A percentile compares a stretch with the other conserved stretches of the same genome.
These are phyloP conservation scores for Hyaloperonospora brassicae DNA, from an alignment of 352 stramenopile species.

Conservation along the genomic window DNA sequence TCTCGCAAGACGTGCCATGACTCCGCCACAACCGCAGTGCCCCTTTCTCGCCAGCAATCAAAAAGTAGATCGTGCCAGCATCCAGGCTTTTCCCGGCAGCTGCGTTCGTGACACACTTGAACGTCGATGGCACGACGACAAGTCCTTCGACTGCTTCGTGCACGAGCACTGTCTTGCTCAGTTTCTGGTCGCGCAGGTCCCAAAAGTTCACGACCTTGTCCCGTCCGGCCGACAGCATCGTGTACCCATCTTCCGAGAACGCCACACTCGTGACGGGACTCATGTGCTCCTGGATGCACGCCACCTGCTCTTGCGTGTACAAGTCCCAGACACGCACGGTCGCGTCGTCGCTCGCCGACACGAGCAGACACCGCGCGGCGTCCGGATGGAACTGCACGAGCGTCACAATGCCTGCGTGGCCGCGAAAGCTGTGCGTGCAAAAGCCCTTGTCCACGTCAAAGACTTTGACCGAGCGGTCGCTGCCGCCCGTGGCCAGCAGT, in stretches of 20 bases:
- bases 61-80: slow-evolving; percentile 78
- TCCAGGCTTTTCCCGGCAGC: slow-evolving; percentile 25
- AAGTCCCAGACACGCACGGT: slow-evolving; percentile 82
- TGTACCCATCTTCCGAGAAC: slow-evolving; percentile 85
- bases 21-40: slow-evolving; percentile 73
- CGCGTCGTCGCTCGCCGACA: slow-evolving; percentile 70
- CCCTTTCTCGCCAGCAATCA: slow-evolving; percentile 90
- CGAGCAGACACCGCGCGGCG: slow-evolving; percentile 49
- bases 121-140: slow-evolving; percentile 67
- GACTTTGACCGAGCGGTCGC: slow-evolving; percentile 93
- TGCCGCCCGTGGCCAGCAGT: slow-evolving; percentile 92
- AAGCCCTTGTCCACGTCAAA: slow-evolving; percentile 90
- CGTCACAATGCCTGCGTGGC: slow-evolving; percentile 82
- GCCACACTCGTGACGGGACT: slow-evolving; percentile 90
- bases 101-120: slow-evolving; percentile 35
- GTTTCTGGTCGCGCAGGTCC: slow-evolving; percentile 65
- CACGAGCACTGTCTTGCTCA: slow-evolving; percentile 90
- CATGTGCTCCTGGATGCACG: slow-evolving; percentile 92
- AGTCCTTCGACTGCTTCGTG: slow-evolving; percentile 94
- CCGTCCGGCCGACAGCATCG: slow-evolving; percentile 81
- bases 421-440: slow-evolving; percentile 91
- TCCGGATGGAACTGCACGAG: slow-evolving; percentile 82
- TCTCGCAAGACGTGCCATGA: slow-evolving; percentile 28
- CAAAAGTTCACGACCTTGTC: slow-evolving; percentile 92
- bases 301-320: slow-evolving; percentile 74